phyloP scores from a whole-genome alignment of 2,329 filamentous ascomycete species.

The Aspergillus candidus region DNA sequence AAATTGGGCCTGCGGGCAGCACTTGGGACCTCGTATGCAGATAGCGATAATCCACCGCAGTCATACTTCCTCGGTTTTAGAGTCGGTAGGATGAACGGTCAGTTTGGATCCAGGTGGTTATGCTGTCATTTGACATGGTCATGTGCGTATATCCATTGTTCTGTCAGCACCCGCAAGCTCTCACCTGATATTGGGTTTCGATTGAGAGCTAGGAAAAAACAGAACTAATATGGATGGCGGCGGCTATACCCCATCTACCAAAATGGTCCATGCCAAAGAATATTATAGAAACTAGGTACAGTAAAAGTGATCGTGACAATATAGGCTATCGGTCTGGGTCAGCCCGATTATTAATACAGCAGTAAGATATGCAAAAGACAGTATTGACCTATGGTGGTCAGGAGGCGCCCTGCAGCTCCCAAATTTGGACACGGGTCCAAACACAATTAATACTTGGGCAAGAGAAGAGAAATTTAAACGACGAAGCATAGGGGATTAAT shows the following conservation, averaged over 20 bases:
- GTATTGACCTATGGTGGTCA: slow-evolving; percentile 13
- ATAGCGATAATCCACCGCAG: too few species aligned
- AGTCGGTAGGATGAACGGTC: too few species aligned
- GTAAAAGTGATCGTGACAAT: background rate
- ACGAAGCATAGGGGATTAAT: background rate
- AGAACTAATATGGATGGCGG: slow-evolving; percentile 2
- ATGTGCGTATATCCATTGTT: slow-evolving; percentile 2
- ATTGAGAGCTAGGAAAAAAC: background rate
- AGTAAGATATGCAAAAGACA: slow-evolving; percentile 10
- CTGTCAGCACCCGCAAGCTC: background rate
- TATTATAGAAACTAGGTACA: slow-evolving; percentile 10
- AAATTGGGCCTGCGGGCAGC: too few species aligned
- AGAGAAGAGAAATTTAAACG: background rate
- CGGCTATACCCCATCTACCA: slow-evolving; percentile 5
- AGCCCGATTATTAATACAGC: slow-evolving; percentile 30
- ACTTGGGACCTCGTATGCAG: too few species aligned
- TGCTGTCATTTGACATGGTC: slow-evolving; percentile 1
- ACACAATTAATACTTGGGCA: slow-evolving; percentile 1
- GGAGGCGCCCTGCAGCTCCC: slow-evolving; percentile 31
- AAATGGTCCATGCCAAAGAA: slow-evolving; percentile 8
- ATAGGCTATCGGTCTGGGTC: slow-evolving; percentile 15
- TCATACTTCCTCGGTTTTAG: too few species aligned
- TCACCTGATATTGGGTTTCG: background rate
- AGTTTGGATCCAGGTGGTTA: too few species aligned
- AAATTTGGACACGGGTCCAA: background rate